These are phyloP conservation scores for Colletotrichum euphorbiae DNA, from an alignment of 2,329 filamentous ascomycete genomes.

Conservation along the genomic window DNA sequence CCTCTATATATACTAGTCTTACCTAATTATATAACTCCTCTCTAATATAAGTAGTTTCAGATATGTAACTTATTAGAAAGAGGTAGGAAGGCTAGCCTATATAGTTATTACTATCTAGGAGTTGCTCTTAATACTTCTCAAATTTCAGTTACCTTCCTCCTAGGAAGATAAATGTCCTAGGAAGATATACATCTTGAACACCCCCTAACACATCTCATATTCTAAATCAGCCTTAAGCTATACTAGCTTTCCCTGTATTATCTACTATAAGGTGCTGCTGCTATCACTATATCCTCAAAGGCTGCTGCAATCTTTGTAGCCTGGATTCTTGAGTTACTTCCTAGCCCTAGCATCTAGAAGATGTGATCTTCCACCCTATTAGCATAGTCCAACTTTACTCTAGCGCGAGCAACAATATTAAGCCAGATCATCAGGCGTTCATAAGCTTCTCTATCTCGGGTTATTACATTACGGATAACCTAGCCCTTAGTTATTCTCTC, in stretches of 20 bases:
- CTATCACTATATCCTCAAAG: background rate
- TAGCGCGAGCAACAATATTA: conserved; percentile 6
- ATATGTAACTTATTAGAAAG: background rate
- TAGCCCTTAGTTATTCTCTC: background rate
- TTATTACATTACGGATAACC: background rate
- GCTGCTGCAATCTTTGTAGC: background rate
- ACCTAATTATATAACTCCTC: background rate
- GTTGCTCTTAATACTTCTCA: conserved; percentile 1
- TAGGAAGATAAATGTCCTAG: conserved; percentile 1
- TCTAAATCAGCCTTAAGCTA: background rate
- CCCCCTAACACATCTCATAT: conserved; percentile 1
- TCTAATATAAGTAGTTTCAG: background rate
- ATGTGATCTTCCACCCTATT: conserved; percentile 10
- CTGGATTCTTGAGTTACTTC: background rate
- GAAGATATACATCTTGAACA: background rate
- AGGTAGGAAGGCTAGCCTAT: conserved; percentile 3
- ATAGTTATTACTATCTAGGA: background rate
- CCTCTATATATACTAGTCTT: background rate
- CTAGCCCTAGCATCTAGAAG: background rate
- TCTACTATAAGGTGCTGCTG: conserved; percentile 8
- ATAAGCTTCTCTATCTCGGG: background rate
- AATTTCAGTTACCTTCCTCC: conserved; percentile 2
- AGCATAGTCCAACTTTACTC: conserved; percentile 9
- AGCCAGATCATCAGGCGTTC: conserved; percentile 1
- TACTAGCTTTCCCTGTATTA: conserved; percentile 1